Evolutionary conservation across 2,329 filamentous ascomycete genomes (phyloP).

Genomic region (Colletotrichum navitas): DNA sequence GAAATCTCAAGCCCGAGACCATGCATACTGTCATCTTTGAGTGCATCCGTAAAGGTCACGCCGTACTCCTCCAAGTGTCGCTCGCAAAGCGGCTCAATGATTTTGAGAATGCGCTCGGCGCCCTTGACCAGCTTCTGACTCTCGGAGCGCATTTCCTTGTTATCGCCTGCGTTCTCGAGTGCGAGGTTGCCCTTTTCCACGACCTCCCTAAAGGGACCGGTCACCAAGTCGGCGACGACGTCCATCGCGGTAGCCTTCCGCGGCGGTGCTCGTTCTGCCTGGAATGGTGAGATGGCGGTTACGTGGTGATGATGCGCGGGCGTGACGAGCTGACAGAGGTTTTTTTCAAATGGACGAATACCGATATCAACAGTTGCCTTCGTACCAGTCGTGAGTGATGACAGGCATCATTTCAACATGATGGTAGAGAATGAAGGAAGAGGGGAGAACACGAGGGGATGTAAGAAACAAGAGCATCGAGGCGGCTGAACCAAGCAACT

Average conservation of each 20-base stretch:
- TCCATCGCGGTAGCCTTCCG: slow-evolving; percentile 51
- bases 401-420: not conserved
- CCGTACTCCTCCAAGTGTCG: slow-evolving; percentile 64
- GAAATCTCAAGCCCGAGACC: not conserved
- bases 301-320: not conserved
- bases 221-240: slow-evolving; percentile 58
- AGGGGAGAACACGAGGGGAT: not conserved
- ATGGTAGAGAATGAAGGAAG: not conserved
- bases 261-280: not conserved
- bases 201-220: slow-evolving; percentile 65
- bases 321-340: not conserved
- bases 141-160: slow-evolving; percentile 63
- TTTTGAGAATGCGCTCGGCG: slow-evolving; percentile 63
- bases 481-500: slow-evolving; percentile 17
- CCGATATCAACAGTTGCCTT: not conserved
- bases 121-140: slow-evolving; percentile 62
- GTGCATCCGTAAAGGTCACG: slow-evolving; percentile 61
- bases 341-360: not conserved
- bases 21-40: slow-evolving; percentile 66
- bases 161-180: slow-evolving; percentile 60
- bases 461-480: slow-evolving; percentile 1
- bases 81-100: slow-evolving; percentile 64
- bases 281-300: not conserved
- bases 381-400: not conserved
- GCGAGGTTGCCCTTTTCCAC: slow-evolving; percentile 64